phyloP scores from a whole-genome alignment of 306 rosid genomes.

The Gillenia trifoliata region DNA sequence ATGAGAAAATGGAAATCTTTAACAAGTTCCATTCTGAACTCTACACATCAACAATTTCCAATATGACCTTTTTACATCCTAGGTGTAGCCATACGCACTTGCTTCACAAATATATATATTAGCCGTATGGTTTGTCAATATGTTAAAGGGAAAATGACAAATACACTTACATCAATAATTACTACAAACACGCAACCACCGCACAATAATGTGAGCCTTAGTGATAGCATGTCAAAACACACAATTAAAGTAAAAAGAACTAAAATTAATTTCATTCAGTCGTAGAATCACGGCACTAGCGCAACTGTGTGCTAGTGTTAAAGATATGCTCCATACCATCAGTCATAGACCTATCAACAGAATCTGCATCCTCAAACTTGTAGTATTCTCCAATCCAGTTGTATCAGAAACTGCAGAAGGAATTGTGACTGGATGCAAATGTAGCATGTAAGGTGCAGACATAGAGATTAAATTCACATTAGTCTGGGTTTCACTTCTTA shows the following conservation, averaged over 20 bases:
- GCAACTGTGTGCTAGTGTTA: slow-evolving; percentile 95
- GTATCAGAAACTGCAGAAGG: slow-evolving; percentile 91
- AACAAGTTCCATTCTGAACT: background rate
- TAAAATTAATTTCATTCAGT: slow-evolving; percentile 75
- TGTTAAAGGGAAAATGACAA: background rate
- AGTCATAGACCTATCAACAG: slow-evolving; percentile 76
- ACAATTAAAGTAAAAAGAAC: background rate
- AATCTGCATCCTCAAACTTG: slow-evolving; percentile 92
- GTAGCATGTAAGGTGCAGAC: slow-evolving; percentile 96
- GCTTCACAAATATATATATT: too few relatives aligned
- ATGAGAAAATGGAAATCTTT: background rate
- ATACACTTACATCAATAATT: background rate
- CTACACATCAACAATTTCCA: background rate
- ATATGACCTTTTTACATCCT: background rate
- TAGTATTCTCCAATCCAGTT: slow-evolving; percentile 66
- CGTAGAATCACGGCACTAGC: slow-evolving; percentile 91
- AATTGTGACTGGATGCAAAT: slow-evolving; percentile 87
- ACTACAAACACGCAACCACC: background rate
- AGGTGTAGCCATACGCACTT: background rate
- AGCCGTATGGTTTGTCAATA: too few relatives aligned
- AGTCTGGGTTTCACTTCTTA: slow-evolving; percentile 67
- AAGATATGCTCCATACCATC: slow-evolving; percentile 99
- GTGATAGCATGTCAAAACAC: background rate
- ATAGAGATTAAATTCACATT: slow-evolving; percentile 85
- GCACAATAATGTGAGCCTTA: background rate